Conservation (phyloP, 148 eudicot species). For the Silene uniflora region DNA sequence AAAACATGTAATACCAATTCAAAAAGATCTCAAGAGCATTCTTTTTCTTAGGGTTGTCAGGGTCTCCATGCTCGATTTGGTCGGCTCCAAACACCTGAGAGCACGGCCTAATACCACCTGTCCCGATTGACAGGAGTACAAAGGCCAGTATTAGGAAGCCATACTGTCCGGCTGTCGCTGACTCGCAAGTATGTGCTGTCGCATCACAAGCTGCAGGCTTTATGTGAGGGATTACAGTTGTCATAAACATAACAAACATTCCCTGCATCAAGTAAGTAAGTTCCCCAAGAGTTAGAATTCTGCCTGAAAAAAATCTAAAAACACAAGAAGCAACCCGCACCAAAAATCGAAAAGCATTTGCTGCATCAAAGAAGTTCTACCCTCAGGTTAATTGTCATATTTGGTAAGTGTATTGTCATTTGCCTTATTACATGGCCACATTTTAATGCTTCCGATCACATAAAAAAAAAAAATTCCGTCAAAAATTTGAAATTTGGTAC, state of each 20-base stretch:
- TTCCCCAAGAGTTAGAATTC: neutral
- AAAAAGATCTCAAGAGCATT: slow-evolving; percentile 63
- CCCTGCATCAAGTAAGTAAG: slow-evolving; percentile 43
- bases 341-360: neutral
- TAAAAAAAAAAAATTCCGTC: too few species aligned
- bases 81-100: slow-evolving; percentile 86
- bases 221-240: slow-evolving; percentile 57
- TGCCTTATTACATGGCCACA: too few species aligned
- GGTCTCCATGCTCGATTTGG: slow-evolving; percentile 54
- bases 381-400: too few species aligned
- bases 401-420: too few species aligned
- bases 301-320: neutral
- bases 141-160: slow-evolving; percentile 44
- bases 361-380: too few species aligned
- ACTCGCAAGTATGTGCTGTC: slow-evolving; percentile 33
- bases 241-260: slow-evolving; percentile 59
- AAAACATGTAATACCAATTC: slow-evolving; percentile 70
- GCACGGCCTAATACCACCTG: slow-evolving; percentile 78
- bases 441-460: too few species aligned
- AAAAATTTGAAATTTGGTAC: too few species aligned
- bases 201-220: slow-evolving; percentile 61
- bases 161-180: slow-evolving; percentile 43
- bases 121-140: slow-evolving; percentile 65
- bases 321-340: neutral
- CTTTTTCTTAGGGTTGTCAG: slow-evolving; percentile 35